Conservation (phyloP, 805 yeast species). For the Cyberlindnera misumaiensis region DNA sequence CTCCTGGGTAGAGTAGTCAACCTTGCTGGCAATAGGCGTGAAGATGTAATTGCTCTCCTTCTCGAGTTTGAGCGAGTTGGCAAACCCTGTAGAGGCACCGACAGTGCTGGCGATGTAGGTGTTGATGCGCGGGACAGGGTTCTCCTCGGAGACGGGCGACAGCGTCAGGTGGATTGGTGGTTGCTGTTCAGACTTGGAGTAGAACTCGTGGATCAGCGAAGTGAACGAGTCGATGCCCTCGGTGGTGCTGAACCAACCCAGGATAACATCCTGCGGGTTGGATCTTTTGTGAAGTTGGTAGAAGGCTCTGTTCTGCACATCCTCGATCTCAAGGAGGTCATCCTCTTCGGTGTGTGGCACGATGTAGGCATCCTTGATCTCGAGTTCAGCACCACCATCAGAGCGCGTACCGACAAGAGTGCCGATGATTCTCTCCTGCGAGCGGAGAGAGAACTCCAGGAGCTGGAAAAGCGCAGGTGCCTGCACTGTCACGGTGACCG, state of each 20-base stretch:
- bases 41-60: constrained; percentile 49
- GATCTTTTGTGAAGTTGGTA: constrained; percentile 68
- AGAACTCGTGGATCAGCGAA: constrained; percentile 76
- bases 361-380: constrained; percentile 67
- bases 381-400: constrained; percentile 74
- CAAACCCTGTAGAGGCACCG: constrained; percentile 43
- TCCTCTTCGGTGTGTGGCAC: constrained; percentile 75
- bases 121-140: constrained; percentile 42
- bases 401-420: constrained; percentile 76
- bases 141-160: constrained; percentile 37
- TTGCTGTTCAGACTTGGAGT: constrained; percentile 61
- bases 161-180: constrained; percentile 78
- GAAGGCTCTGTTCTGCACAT: constrained; percentile 64
- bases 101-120: constrained; percentile 77
- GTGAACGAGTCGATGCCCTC: constrained; percentile 61
- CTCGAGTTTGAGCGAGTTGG: constrained; percentile 31
- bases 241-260: constrained; percentile 79
- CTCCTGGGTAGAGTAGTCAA: constrained; percentile 54
- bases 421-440: constrained; percentile 66
- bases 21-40: constrained; percentile 66
- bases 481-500: constrained; percentile 51
- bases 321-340: constrained; percentile 72
- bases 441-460: constrained; percentile 60
- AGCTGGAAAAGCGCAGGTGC: constrained; percentile 71
- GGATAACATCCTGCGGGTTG: constrained; percentile 68